These are phyloP conservation scores for Scenedesmus sp. DNA, from an alignment of 163 green algal species.

Conservation along the genomic window DNA sequence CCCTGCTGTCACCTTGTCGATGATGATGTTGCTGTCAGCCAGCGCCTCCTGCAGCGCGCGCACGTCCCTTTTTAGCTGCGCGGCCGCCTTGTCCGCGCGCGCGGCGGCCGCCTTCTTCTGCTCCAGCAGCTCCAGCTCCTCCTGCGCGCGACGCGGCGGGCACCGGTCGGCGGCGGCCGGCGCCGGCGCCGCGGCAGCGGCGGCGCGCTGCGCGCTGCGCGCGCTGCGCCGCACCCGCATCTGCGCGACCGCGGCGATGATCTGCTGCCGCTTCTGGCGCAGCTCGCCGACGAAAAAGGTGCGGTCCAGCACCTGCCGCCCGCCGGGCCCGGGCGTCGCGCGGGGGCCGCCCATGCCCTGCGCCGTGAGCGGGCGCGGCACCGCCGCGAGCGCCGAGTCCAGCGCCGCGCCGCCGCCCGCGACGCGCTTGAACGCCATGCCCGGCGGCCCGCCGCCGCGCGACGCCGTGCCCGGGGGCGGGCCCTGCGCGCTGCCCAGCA, in stretches of 20 bases:
- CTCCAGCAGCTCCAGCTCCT: slow-evolving; percentile 58
- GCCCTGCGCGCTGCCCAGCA: neutral
- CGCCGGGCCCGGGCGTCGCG: slow-evolving; percentile 40
- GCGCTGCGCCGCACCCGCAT: slow-evolving; percentile 69
- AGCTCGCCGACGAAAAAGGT: slow-evolving; percentile 74
- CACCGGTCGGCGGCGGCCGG: neutral
- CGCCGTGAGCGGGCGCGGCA: slow-evolving; percentile 70
- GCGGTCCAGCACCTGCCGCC: slow-evolving; percentile 69
- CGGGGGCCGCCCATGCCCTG: slow-evolving; percentile 71
- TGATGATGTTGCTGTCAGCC: slow-evolving; percentile 76
- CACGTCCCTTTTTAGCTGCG: slow-evolving; percentile 67
- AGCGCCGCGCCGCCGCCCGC: slow-evolving; percentile 4
- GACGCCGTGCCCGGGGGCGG: no score
- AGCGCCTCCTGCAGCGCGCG: slow-evolving; percentile 70
- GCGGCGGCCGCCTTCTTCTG: slow-evolving; percentile 58
- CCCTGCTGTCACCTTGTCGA: slow-evolving; percentile 82
- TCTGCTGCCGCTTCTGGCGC: slow-evolving; percentile 68
- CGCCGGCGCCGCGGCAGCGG: no score
- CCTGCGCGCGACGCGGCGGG: slow-evolving; percentile 25
- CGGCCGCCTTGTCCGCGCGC: slow-evolving; percentile 52
- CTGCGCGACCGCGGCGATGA: slow-evolving; percentile 56
- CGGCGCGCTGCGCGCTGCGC: no score
- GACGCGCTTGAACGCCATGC: slow-evolving; percentile 58
- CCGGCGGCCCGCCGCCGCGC: slow-evolving; percentile 48
- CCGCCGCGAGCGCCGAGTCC: slow-evolving; percentile 48